Evolutionary conservation across 1,284 basidiomycete genomes (phyloP), one percentile per base, ranked within the genome.

Genomic region (Fistulina hepatica): DNA sequence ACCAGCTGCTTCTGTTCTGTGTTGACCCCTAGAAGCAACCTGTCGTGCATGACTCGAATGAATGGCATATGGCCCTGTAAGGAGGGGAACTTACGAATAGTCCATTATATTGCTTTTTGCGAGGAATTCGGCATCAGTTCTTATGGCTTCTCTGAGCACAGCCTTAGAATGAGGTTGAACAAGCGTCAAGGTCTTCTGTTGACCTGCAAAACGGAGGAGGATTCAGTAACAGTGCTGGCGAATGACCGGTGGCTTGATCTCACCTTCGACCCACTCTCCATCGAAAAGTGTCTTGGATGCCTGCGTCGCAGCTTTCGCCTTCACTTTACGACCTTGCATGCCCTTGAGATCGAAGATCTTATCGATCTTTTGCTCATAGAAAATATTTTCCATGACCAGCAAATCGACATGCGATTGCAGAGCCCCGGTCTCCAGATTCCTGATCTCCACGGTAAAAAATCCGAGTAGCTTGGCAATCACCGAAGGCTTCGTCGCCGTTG

Each of bases 281-380:
- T 88, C 82, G 49, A 82, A 83, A 22, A 84, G 53, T 0, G 76
- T 84, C 52, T 69, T 73, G 12, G 67, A 60, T 6, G 44, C 47
- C 33, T 48, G 39, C 11, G 31, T 46, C 4, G 49, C 44, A 28
- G 56, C 58, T 10, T 57, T 53, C 15, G 67, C 46, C 52, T 81
- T 81, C 39, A 78, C 73, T 50, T 71, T 77, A 3, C 76, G 65
- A 3, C 76, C 75, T 47, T 79, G 77, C 28, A 88, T 86, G 2
- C 83, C 83, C 53, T 88, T 88, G 33, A 88, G 59, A 52, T 88
- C 83, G 48, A 81, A 88, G 0, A 73, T 79, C 59, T 76, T 77
- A 27, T 60, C 57, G 39, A 83, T 67, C 31, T 71, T 73, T 53
- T 75, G 72, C 27, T 71, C 61, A 52, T 75, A 83, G 52, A 88